These are phyloP conservation scores for Pouteria glomerata DNA, from an alignment of 148 eudicot species.

Conservation along the genomic window DNA sequence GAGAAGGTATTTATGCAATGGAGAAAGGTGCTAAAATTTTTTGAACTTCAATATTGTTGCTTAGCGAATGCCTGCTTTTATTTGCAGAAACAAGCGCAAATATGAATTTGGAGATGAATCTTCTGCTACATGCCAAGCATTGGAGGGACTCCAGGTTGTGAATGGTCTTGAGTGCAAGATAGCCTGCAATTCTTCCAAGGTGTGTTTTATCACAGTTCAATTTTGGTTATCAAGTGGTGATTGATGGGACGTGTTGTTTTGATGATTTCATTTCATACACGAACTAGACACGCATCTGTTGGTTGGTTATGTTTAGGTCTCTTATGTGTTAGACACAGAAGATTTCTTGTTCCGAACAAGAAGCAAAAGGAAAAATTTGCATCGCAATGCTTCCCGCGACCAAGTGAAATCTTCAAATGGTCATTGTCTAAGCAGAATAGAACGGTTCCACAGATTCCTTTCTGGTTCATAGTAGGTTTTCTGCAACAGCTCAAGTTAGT, in stretches of 20 bases:
- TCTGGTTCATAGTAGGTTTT: conserved; percentile 16
- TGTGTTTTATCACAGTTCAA: conserved; percentile 13
- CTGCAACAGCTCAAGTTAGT: not conserved
- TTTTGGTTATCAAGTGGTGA: not conserved
- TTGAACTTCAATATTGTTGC: not conserved
- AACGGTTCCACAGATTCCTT: conserved; percentile 34
- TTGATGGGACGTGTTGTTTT: not conserved
- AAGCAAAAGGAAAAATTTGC: conserved; percentile 33
- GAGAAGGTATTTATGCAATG: conserved; percentile 44
- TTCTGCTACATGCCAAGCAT: conserved; percentile 33
- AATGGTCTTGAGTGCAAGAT: conserved; percentile 84
- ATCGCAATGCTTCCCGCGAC: conserved; percentile 28
- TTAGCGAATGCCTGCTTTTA: conserved; percentile 4
- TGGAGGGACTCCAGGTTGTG: conserved; percentile 58
- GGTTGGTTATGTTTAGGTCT: conserved; percentile 41
- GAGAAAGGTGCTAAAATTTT: not conserved
- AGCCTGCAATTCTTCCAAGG: conserved; percentile 65
- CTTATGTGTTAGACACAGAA: conserved; percentile 80
- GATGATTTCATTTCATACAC: not conserved
- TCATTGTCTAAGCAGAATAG: conserved; percentile 27
- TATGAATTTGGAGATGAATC: conserved; percentile 36
- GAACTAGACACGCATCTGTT: not conserved
- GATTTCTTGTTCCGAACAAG: conserved; percentile 53
- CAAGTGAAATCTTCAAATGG: conserved; percentile 34
- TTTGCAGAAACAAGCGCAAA: conserved; percentile 57